Evolutionary conservation across 179 eudicot genomes (phyloP), one percentile per base, ranked within the genome.

Genomic region (Silene noctiflora): DNA sequence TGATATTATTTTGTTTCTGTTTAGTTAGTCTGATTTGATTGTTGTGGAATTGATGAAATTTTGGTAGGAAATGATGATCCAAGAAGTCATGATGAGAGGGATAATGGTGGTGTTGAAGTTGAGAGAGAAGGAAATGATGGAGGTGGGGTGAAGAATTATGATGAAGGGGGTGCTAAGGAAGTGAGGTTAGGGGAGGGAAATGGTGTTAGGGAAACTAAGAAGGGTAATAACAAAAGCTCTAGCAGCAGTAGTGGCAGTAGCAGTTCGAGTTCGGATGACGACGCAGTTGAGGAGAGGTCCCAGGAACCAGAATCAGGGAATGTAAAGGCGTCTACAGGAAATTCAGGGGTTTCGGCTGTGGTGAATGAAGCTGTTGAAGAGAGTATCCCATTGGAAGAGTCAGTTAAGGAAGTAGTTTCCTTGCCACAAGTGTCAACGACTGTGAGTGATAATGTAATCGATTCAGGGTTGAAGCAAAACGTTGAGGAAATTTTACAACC

Each of bases 231-330:
- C 42, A 82, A 82, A 24, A 82, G 78, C 70, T 80, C 81, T 64
- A 86, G 87, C 63, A 75, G 79, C 67, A 84, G 88, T 7, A 44
- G 72, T 11, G 46, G 72, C 12, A 29, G 64, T 55, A 71, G 75
- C 65, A 78, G 88, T 81, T 84, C 87, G 71, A 83, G 86, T 75
- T 89, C 96, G 2, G 96, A 91, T 73, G 88, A 89, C 51, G 94
- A 89, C 48, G 88, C 87, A 20, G 81, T 77, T 69, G 79, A 84
- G 67, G 88, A 84, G 77, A 85, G 84, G 19, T 33, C 74, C 25
- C 79, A 78, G 73, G 81, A 81, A 55, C 76, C 81, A 9, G 83
- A 81, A 56, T 56, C 72, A 66, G 74, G 16, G 25, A 78, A 82
- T 35, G 42, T 74, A 63, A 78, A 81, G 35, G 74, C 80, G 77